These are phyloP conservation scores for Fonticula alba DNA, from an alignment of 78 protist species.

Conservation along the genomic window DNA sequence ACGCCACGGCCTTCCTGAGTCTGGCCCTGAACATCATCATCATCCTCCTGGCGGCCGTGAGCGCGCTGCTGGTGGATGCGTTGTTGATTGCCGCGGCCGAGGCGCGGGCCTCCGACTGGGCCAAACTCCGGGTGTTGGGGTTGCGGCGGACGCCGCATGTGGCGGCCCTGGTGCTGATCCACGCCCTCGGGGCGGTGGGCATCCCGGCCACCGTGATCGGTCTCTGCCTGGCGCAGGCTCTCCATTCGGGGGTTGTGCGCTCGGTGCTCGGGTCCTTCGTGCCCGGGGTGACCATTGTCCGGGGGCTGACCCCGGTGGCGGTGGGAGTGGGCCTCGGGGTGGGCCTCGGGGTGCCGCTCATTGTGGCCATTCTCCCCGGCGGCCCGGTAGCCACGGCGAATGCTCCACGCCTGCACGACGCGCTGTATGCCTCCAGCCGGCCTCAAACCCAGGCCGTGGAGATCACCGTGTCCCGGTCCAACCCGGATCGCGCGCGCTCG, in stretches of 20 bases:
- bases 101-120: constrained; percentile 71
- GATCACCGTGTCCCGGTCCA: constrained; percentile 42
- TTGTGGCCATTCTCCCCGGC: constrained; percentile 12
- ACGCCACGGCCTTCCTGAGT: too few relatives aligned
- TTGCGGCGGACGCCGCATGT: constrained; percentile 36
- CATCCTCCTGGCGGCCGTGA: constrained; percentile 28
- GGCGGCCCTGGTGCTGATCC: constrained; percentile 47
- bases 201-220: constrained; percentile 47
- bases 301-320: constrained; percentile 11
- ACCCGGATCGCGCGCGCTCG: constrained; percentile 11
- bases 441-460: constrained; percentile 43
- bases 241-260: background rate
- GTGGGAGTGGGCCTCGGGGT: constrained; percentile 31
- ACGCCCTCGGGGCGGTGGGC: constrained; percentile 27
- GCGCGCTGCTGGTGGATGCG: constrained; percentile 64
- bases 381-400: background rate
- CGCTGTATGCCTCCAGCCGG: constrained; percentile 51
- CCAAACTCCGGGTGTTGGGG: constrained; percentile 65
- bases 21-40: constrained; percentile 12
- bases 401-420: constrained; percentile 12
- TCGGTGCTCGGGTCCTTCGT: too few relatives aligned
- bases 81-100: constrained; percentile 68
- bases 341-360: constrained; percentile 55
- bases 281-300: background rate
- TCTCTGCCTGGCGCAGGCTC: background rate